Evolutionary conservation across 441 rosid genomes (phyloP), one percentile per base, ranked within the genome.

Genomic region (Gossypium laxum): DNA sequence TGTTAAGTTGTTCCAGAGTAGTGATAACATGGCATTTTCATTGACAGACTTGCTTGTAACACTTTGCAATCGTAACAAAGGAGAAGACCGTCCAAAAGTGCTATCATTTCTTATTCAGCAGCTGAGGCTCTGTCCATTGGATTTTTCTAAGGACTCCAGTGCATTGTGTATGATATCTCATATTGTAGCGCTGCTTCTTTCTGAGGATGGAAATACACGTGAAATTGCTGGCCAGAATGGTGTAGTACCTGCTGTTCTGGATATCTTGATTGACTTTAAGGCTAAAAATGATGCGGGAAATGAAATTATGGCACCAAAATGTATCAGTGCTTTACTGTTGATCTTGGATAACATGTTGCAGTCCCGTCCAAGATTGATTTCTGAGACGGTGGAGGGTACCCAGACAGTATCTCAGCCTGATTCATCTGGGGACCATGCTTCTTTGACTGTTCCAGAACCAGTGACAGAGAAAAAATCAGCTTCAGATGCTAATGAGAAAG

Each of bases 41-140:
- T 80, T 94, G 81, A 82, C 91, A 15, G 99, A 94, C 84, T 87
- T 94, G 84, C 86, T 92, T 70, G 90, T 87, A 81, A 87, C 96
- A 19, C 90, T 93, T 17, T 89, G 97, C 87, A 86, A 83, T 79
- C 87, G 96, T 60, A 91, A 86, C 82, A 90, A 90, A 83, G 89
- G 94, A 74, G 89, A 84, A 78, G 91, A 87, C 58, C 85, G 96
- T 71, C 80, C 88, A 2, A 89, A 77, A 82, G 92, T 94, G 34
- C 81, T 84, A 67, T 82, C 85, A 24, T 86, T 85, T 86, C 97
- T 94, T 80, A 85, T 87, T 78, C 90, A 89, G 84, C 96, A 94
- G 77, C 83, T 94, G 73, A 94, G 87, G 84, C 90, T 86, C 26
- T 88, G 89, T 56, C 84, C 83, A 21, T 76, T 82, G 82, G 96